Conservation (phyloP, 495 filamentous ascomycete species). For the Pseudevernia furfuracea region DNA sequence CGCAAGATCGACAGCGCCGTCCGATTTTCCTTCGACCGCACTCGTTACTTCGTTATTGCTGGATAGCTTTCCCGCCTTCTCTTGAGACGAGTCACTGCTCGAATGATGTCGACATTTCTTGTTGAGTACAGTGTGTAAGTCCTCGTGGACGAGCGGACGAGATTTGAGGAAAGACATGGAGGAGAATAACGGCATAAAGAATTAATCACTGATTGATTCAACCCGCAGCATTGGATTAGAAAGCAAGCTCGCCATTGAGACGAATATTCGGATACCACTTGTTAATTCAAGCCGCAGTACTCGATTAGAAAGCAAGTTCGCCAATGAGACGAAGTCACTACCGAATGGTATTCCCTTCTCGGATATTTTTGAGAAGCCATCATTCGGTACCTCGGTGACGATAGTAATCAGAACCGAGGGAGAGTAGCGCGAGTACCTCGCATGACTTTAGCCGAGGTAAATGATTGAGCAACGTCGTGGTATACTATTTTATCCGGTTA, state of each 20-base stretch:
- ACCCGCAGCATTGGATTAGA: not conserved
- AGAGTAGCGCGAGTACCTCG: not conserved
- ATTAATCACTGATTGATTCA: not conserved
- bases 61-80: not conserved
- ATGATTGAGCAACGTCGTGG: not conserved
- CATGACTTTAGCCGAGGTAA: not conserved
- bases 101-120: not conserved
- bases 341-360: not conserved
- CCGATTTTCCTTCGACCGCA: not conserved
- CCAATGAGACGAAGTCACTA: not conserved
- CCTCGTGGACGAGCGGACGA: not conserved
- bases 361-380: not conserved
- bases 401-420: constrained; percentile 14
- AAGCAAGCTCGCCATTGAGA: too few relatives aligned
- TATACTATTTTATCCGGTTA: too few relatives aligned
- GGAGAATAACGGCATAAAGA: not conserved
- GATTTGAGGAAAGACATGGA: not conserved
- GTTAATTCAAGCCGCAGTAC: too few relatives aligned
- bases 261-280: too few relatives aligned
- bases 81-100: not conserved
- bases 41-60: not conserved
- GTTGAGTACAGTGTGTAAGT: not conserved
- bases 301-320: not conserved
- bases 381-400: not conserved
- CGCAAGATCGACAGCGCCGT: not conserved